These are phyloP conservation scores for Sesbania bispinosa DNA, from an alignment of 306 rosid species.

Conservation along the genomic window DNA sequence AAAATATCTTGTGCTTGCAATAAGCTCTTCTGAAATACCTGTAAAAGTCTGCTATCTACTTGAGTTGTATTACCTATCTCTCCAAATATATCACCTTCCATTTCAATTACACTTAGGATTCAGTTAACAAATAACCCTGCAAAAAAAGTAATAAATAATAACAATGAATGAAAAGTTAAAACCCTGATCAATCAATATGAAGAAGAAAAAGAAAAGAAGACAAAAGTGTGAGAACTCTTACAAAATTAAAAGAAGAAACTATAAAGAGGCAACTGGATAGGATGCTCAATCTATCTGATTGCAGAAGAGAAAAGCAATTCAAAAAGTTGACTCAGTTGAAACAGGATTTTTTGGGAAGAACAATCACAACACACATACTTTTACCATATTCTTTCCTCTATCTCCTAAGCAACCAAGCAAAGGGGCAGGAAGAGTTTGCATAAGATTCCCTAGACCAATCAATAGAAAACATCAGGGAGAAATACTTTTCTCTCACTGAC, in stretches of 20 bases:
- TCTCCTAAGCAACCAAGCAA: slow-evolving; percentile 47
- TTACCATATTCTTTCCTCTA: slow-evolving; percentile 33
- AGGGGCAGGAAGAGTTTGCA: slow-evolving; percentile 30
- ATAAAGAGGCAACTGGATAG: not conserved
- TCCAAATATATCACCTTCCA: slow-evolving; percentile 75
- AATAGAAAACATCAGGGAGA: slow-evolving; percentile 24
- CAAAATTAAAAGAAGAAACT: slow-evolving; percentile 15
- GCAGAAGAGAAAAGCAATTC: slow-evolving; percentile 25
- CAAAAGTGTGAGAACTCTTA: slow-evolving; percentile 1
- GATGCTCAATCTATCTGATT: slow-evolving; percentile 29
- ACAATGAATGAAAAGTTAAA: slow-evolving; percentile 6
- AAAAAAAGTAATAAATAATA: not conserved
- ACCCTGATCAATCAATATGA: slow-evolving; percentile 11
- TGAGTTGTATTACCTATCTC: slow-evolving; percentile 56
- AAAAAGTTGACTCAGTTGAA: slow-evolving; percentile 20
- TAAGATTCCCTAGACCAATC: slow-evolving; percentile 29
- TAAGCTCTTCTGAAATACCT: slow-evolving; percentile 80
- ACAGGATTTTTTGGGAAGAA: slow-evolving; percentile 23
- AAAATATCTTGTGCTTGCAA: slow-evolving; percentile 88
- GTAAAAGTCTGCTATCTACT: slow-evolving; percentile 60
- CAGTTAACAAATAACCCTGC: slow-evolving; percentile 45
- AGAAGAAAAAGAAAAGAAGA: not conserved
- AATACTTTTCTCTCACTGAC: slow-evolving; percentile 24
- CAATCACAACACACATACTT: slow-evolving; percentile 22
- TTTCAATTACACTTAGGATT: slow-evolving; percentile 29